These are phyloP conservation scores for Eremochloa ophiuroides DNA, from an alignment of 176 grass and related monocot genomes.

Conservation along the genomic window DNA sequence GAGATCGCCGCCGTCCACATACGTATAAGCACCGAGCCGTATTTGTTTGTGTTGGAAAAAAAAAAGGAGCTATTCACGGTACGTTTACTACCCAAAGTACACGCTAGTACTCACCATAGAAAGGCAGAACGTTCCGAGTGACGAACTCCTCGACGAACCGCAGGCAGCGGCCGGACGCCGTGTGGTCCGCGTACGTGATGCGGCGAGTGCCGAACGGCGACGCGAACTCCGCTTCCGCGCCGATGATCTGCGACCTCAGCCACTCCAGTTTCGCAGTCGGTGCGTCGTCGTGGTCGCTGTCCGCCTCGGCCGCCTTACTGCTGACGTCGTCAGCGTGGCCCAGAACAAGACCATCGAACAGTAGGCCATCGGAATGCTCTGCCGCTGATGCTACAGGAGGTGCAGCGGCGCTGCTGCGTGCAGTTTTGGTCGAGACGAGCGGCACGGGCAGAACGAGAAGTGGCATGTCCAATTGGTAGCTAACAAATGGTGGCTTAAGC, in stretches of 20 bases:
- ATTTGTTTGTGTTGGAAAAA: neutral
- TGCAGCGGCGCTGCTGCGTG: neutral
- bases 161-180: constrained; percentile 61
- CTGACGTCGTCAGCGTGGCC: neutral
- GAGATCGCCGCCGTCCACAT: too few species aligned
- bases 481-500: neutral
- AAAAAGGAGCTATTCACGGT: neutral
- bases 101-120: constrained; percentile 56
- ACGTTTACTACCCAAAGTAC: neutral
- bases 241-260: constrained; percentile 38
- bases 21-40: neutral
- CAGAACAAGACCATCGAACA: constrained; percentile 29
- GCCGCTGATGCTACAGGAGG: neutral
- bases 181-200: constrained; percentile 78
- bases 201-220: constrained; percentile 54
- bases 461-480: neutral
- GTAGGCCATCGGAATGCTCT: neutral
- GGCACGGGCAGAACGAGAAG: neutral
- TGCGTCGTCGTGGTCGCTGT: neutral
- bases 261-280: neutral
- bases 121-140: constrained; percentile 49
- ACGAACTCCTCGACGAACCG: constrained; percentile 62
- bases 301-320: neutral
- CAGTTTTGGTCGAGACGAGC: neutral
- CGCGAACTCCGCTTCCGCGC: constrained; percentile 38